Base-by-base conservation (phyloP, 768 basidiomycete species). In the Rubroboletus pulcherrimus region DNA sequence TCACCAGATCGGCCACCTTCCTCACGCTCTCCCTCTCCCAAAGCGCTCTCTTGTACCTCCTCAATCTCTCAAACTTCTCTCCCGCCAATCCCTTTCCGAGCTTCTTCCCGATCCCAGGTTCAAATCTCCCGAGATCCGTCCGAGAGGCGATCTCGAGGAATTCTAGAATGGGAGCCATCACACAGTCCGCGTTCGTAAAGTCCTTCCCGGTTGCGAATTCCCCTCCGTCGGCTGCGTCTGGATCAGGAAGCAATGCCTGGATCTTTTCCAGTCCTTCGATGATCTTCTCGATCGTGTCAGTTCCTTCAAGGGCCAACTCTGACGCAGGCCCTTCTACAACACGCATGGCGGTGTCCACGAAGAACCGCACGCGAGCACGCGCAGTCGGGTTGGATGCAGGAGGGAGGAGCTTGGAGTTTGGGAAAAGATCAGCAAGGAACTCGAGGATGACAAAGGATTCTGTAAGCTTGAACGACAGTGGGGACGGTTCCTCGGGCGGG, bases 401-500 rank as follows among this genome's bases (percentile, higher is more conserved):
- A 2, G 85, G 85, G 9, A 83, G 77, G 48, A 86, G 73, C 33
- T 48, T 26, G 2, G 77, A 74, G 33, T 73, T 60, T 0, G 79
- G 78, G 64, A 73, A 79, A 37, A 86, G 65, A 62, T 87, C 86
- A 10, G 82, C 84, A 52, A 87, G 65, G 69, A 88, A 82, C 65
- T 87, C 83, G 55, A 87, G 73, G 54, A 87, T 78, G 29, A 86
- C 75, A 35, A 77, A 75, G 3, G 85, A 87, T 62, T 88, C 86
- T 11, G 83, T 78, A 62, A 87, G 60, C 68, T 86, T 87, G 52
- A 71, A 63, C 4, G 84, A 83, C 24, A 79, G 78, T 0, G 81
- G 75, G 6, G 84, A 84, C 0, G 87, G 86, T 5, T 75, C 65
- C 50, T 81, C 78, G 0, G 83, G 77, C 7, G 78, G 77, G 15